Evolutionary conservation across 2,329 filamentous ascomycete genomes (phyloP).

Genomic region (Aspergillaceae sp.): DNA sequence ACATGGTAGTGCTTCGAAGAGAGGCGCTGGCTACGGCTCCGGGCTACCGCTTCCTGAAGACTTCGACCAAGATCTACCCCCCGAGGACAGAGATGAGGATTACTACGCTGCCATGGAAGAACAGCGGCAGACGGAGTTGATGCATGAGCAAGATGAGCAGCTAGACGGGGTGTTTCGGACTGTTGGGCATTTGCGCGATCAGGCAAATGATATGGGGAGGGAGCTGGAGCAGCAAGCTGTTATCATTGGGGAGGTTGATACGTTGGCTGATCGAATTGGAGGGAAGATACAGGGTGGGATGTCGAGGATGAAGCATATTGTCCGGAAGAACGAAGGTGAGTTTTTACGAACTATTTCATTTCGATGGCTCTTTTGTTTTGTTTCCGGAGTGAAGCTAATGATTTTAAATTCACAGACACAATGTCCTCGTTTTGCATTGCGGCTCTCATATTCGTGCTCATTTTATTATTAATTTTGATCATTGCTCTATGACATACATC

Average conservation of each 20-base stretch:
- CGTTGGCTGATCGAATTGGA: conserved; percentile 75
- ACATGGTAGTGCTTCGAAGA: too few species aligned
- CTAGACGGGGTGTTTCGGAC: conserved; percentile 88
- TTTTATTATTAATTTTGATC: conserved; percentile 75
- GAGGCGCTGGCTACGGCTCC: conserved; percentile 9
- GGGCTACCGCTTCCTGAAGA: conserved; percentile 53
- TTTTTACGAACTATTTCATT: conserved; percentile 13
- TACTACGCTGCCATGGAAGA: conserved; percentile 79
- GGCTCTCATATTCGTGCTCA: conserved; percentile 77
- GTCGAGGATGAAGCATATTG: conserved; percentile 75
- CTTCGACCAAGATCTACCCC: conserved; percentile 38
- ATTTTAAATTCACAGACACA: conserved; percentile 39
- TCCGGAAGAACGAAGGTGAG: conserved; percentile 81
- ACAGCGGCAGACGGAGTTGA: conserved; percentile 80
- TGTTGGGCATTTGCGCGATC: conserved; percentile 78
- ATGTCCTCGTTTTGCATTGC: conserved; percentile 86
- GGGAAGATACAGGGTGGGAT: conserved; percentile 78
- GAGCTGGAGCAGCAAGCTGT: conserved; percentile 92
- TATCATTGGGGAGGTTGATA: conserved; percentile 79
- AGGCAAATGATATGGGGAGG: conserved; percentile 91
- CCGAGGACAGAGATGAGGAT: conserved; percentile 45
- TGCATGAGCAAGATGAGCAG: conserved; percentile 89
- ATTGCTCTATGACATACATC: conserved; percentile 46
- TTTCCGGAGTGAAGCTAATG: background rate
- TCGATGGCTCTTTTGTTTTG: background rate